These are phyloP conservation scores for Astrothelium subdiscretum DNA, from an alignment of 495 filamentous ascomycete genomes.

Conservation along the genomic window DNA sequence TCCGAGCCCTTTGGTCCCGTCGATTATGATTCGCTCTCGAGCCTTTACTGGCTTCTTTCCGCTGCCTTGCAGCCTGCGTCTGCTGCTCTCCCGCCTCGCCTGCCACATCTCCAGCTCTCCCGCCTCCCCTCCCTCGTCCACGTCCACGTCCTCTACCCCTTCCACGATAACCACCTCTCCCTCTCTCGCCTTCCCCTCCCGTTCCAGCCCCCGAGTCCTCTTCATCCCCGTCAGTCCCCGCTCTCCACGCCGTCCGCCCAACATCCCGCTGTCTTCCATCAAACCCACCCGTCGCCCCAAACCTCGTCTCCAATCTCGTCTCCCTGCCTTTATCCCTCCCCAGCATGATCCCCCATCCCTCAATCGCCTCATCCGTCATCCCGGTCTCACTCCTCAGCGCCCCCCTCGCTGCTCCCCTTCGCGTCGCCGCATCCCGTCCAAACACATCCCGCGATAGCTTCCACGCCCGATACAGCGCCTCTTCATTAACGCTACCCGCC, in stretches of 20 bases:
- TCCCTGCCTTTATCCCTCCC: constrained; percentile 53
- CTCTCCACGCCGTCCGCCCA: constrained; percentile 45
- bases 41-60: constrained; percentile 50
- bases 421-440: constrained; percentile 52
- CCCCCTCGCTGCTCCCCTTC: constrained; percentile 47
- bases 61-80: constrained; percentile 44
- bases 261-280: constrained; percentile 49
- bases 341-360: constrained; percentile 88
- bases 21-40: constrained; percentile 34
- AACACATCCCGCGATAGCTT: constrained; percentile 52
- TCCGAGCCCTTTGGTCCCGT: constrained; percentile 31
- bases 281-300: constrained; percentile 37
- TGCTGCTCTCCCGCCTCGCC: constrained; percentile 47
- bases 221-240: constrained; percentile 8
- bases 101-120: constrained; percentile 46
- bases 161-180: constrained; percentile 38
- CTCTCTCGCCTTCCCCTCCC: constrained; percentile 28
- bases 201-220: constrained; percentile 12
- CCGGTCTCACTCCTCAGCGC: constrained; percentile 64
- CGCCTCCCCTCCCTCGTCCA: constrained; percentile 32
- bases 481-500: constrained; percentile 19
- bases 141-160: constrained; percentile 36
- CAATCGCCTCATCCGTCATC: constrained; percentile 88
- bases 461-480: constrained; percentile 55
- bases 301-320: constrained; percentile 53